These are phyloP conservation scores for Pisolithus sp. DNA, from an alignment of 768 basidiomycete genomes.

Conservation along the genomic window DNA sequence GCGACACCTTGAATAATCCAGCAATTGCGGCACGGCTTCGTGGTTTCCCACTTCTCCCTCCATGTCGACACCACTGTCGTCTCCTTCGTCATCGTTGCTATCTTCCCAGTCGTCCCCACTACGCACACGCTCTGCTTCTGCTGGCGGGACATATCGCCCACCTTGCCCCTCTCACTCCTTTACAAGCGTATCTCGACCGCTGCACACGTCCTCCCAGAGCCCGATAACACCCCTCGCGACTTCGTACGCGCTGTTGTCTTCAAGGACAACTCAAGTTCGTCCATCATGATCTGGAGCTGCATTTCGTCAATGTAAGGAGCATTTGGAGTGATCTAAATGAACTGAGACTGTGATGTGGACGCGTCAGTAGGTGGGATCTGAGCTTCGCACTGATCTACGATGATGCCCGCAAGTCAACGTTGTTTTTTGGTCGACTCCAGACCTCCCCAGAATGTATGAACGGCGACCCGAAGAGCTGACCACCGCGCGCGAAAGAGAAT, in stretches of 20 bases:
- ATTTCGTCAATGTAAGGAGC: constrained; percentile 74
- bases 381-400: constrained; percentile 75
- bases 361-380: constrained; percentile 31
- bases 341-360: not conserved
- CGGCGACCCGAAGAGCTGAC: constrained; percentile 81
- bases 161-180: constrained; percentile 58
- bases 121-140: constrained; percentile 29
- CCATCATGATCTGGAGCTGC: constrained; percentile 75
- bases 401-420: constrained; percentile 75
- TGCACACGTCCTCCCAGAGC: constrained; percentile 54
- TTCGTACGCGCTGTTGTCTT: constrained; percentile 74
- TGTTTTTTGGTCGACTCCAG: constrained; percentile 64
- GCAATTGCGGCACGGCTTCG: too few species aligned
- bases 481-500: constrained; percentile 87
- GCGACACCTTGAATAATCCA: constrained; percentile 25
- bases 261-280: constrained; percentile 82
- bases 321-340: constrained; percentile 44
- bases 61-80: constrained; percentile 31
- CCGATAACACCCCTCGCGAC: constrained; percentile 68
- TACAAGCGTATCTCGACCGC: constrained; percentile 43
- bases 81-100: constrained; percentile 34
- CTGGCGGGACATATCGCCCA: constrained; percentile 49
- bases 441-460: constrained; percentile 85
- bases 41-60: too few species aligned
- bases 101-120: constrained; percentile 43